These are phyloP conservation scores for Malbranchea cinnamomea DNA, from an alignment of 2,329 filamentous ascomycete species.

Conservation along the genomic window DNA sequence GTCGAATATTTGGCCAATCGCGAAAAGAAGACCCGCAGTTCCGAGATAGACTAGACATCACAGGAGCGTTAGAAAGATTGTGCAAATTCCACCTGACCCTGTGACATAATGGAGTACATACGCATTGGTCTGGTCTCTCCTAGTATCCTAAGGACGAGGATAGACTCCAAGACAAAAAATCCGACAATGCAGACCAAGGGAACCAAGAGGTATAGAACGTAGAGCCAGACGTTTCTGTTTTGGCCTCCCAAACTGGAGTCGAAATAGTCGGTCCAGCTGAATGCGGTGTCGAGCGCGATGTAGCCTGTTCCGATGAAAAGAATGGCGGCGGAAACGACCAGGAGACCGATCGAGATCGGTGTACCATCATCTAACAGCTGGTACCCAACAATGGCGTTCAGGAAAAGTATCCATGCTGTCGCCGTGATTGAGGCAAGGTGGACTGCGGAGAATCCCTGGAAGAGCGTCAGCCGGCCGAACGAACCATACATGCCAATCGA, in stretches of 20 bases:
- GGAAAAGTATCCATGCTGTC: slow-evolving; percentile 76
- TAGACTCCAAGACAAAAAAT: slow-evolving; percentile 70
- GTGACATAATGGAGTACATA: slow-evolving; percentile 25
- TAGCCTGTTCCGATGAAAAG: slow-evolving; percentile 87
- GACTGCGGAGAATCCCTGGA: slow-evolving; percentile 69
- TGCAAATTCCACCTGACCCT: slow-evolving; percentile 2
- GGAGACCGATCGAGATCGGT: slow-evolving; percentile 61
- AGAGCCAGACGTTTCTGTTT: slow-evolving; percentile 69
- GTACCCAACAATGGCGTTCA: slow-evolving; percentile 86
- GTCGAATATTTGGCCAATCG: slow-evolving; percentile 87
- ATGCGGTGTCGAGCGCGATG: slow-evolving; percentile 86
- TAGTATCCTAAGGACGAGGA: slow-evolving; percentile 72
- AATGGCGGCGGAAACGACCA: slow-evolving; percentile 51
- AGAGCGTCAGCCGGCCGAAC: slow-evolving; percentile 1
- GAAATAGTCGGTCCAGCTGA: slow-evolving; percentile 70
- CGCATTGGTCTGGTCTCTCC: slow-evolving; percentile 83
- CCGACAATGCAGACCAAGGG: slow-evolving; percentile 79
- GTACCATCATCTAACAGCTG: slow-evolving; percentile 92
- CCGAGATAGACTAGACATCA: slow-evolving; percentile 50
- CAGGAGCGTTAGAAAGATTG: slow-evolving; percentile 4
- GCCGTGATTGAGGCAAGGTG: slow-evolving; percentile 83
- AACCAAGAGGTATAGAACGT: slow-evolving; percentile 82
- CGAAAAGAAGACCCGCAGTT: slow-evolving; percentile 65
- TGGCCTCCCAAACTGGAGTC: slow-evolving; percentile 39
- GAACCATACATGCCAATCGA: slow-evolving; percentile 1